These are phyloP conservation scores for Suillus plorans DNA, from an alignment of 768 basidiomycete species.

Conservation along the genomic window DNA sequence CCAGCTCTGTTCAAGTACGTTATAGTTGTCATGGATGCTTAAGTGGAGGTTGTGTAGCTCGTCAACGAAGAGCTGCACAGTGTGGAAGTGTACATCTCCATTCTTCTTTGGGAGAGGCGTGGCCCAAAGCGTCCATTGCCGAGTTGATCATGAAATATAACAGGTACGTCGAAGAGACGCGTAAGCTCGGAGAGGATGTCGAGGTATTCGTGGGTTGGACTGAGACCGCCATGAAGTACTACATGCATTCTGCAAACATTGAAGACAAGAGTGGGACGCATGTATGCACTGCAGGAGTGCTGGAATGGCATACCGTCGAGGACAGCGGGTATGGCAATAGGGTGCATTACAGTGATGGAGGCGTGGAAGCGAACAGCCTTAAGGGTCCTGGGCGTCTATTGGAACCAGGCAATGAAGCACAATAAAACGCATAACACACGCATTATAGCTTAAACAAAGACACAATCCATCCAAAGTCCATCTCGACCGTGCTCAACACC, in stretches of 20 bases:
- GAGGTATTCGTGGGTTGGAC: constrained; percentile 43
- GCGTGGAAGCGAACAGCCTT: background rate
- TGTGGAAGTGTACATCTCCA: constrained; percentile 43
- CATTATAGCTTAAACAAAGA: no score
- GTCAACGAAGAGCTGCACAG: constrained; percentile 53
- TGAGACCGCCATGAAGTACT: constrained; percentile 55
- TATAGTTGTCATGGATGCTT: constrained; percentile 42
- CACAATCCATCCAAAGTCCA: background rate
- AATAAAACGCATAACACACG: background rate
- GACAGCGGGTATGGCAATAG: no score
- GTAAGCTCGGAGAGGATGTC: constrained; percentile 40
- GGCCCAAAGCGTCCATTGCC: constrained; percentile 46
- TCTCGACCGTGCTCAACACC: background rate
- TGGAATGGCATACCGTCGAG: no score
- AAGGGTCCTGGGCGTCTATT: background rate
- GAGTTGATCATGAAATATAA: constrained; percentile 58
- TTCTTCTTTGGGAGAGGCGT: constrained; percentile 52
- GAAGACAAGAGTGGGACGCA: no score
- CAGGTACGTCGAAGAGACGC: constrained; percentile 36
- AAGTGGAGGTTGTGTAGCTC: constrained; percentile 43
- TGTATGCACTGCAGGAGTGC: no score
- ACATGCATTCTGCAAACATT: constrained; percentile 19
- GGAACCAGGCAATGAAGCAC: background rate
- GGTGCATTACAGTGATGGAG: no score
- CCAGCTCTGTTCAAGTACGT: constrained; percentile 43